Evolutionary conservation across 345 rosid species (phyloP), one percentile per base, ranked within the genome.

Genomic region (Linum tenue): DNA sequence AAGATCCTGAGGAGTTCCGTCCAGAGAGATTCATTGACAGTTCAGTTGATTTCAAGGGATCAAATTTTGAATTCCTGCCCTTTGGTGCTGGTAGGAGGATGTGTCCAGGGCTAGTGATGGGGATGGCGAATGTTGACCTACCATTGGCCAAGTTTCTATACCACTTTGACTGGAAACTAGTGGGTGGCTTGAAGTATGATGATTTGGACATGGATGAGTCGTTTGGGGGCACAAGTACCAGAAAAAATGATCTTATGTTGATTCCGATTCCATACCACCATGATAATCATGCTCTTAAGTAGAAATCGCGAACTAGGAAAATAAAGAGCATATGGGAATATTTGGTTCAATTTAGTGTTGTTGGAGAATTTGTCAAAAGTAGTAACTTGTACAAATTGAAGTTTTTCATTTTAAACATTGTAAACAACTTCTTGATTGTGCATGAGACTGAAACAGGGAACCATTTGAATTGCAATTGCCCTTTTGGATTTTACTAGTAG

Each of bases 81-180:
- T 22, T 22, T 22, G 31, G 31, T 22, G 31, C 31, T 22, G 31
- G 77, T 10, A 69, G 64, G 60, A 77, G 77, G 48, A 76, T 72
- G 5, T 76, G 76, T 57, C 74, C 71, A 0, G 73, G 79, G 1
- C 36, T 72, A 10, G 9, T 11, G 0, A 59, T 69, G n/a, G 74
- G 69, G 7, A 57, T 43, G 7, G 42, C 72, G 1, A 64, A 51
- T 9, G 5, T 60, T 0, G 76, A 76, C 65, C 61, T 72, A 17
- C 44, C 10, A 1, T 66, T 67, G 1, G 69, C 74, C 0, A 37
- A 37, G 14, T 11, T 72, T 2, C 50, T 76, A 2, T 76, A 61
- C 35, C 68, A 68, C 59, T 76, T 76, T 65, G 79, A 76, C 12
- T 72, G 76, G 76, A 38, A 65, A 58, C 70, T 65, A 10, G 58